Evolutionary conservation across 2,329 filamentous ascomycete species (phyloP).

Genomic region (Botrytis porri): DNA sequence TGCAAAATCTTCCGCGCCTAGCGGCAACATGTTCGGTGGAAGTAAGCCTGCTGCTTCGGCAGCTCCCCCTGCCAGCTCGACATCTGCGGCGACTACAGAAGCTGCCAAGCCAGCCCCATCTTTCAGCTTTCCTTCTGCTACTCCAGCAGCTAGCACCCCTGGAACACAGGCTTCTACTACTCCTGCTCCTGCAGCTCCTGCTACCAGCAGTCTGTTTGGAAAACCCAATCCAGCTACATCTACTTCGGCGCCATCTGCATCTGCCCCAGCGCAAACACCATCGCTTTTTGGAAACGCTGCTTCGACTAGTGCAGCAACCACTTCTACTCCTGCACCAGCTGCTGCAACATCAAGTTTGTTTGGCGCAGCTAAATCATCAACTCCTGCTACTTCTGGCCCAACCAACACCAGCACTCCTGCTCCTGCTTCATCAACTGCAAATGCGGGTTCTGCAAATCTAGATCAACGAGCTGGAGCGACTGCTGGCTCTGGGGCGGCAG

Average conservation of each 20-base stretch:
- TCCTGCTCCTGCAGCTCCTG: conserved; percentile 11
- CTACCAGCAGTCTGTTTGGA: conserved; percentile 20
- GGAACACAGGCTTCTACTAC: conserved; percentile 15
- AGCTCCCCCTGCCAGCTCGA: conserved; percentile 18
- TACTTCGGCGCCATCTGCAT: conserved; percentile 24
- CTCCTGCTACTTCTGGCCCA: conserved; percentile 19
- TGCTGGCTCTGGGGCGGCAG: conserved; percentile 7
- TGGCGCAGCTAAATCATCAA: conserved; percentile 24
- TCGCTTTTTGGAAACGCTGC: conserved; percentile 37
- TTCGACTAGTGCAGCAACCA: conserved; percentile 14
- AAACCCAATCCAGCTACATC: conserved; percentile 13
- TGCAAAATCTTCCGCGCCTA: conserved; percentile 12
- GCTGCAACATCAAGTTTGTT: conserved; percentile 37
- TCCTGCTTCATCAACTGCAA: conserved; percentile 28
- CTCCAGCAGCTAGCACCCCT: conserved; percentile 21
- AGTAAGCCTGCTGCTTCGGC: conserved; percentile 17
- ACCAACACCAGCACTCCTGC: conserved; percentile 18
- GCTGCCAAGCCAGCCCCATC: conserved; percentile 24
- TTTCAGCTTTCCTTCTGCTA: conserved; percentile 27
- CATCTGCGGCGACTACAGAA: conserved; percentile 22
- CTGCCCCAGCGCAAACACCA: conserved; percentile 20
- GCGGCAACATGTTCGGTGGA: conserved; percentile 14
- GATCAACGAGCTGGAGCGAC: conserved; percentile 2
- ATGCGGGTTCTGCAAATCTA: conserved; percentile 36
- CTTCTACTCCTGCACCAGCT: conserved; percentile 28